Conservation (phyloP, 2,329 filamentous ascomycete species). For the Aspergillus caelatus region DNA sequence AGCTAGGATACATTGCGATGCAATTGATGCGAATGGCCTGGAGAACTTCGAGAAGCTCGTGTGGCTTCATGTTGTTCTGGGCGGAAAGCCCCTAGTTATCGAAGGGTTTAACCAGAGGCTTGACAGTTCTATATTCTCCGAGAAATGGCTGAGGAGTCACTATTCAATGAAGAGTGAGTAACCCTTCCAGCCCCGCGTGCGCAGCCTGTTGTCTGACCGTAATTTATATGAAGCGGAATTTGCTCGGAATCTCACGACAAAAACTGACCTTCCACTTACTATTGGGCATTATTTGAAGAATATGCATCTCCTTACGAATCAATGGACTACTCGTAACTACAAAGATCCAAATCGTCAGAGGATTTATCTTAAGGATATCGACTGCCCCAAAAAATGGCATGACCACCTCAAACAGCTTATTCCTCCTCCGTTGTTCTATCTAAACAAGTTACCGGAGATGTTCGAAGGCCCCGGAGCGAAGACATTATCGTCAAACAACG, state of each 20-base stretch:
- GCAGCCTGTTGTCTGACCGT: slow-evolving; percentile 19
- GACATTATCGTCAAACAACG: slow-evolving; percentile 46
- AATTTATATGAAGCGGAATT: slow-evolving; percentile 65
- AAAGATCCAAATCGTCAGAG: slow-evolving; percentile 79
- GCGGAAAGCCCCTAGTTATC: slow-evolving; percentile 86
- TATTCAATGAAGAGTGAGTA: slow-evolving; percentile 75
- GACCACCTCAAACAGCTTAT: slow-evolving; percentile 76
- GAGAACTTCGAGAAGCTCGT: slow-evolving; percentile 86
- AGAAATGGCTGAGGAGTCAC: slow-evolving; percentile 76
- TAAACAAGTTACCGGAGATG: slow-evolving; percentile 75
- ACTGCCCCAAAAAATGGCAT: slow-evolving; percentile 87
- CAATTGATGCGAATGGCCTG: slow-evolving; percentile 75
- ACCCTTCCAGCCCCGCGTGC: not conserved
- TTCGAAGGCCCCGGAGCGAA: slow-evolving; percentile 57
- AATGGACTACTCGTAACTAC: slow-evolving; percentile 76
- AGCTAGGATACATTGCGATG: slow-evolving; percentile 74
- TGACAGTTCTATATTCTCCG: slow-evolving; percentile 76
- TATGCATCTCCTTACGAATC: slow-evolving; percentile 79
- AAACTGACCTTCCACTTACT: slow-evolving; percentile 78
- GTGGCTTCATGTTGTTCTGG: slow-evolving; percentile 76
- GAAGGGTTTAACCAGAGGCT: slow-evolving; percentile 81
- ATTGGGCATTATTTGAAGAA: slow-evolving; percentile 88
- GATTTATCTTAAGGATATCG: slow-evolving; percentile 95
- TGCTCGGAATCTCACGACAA: slow-evolving; percentile 76
- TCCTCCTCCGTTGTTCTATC: slow-evolving; percentile 81